A percentile compares a stretch with the other conserved stretches of the same genome.
These are phyloP conservation scores for Piper longum DNA, from an alignment of 164 flowering plant species.

Conservation along the genomic window DNA sequence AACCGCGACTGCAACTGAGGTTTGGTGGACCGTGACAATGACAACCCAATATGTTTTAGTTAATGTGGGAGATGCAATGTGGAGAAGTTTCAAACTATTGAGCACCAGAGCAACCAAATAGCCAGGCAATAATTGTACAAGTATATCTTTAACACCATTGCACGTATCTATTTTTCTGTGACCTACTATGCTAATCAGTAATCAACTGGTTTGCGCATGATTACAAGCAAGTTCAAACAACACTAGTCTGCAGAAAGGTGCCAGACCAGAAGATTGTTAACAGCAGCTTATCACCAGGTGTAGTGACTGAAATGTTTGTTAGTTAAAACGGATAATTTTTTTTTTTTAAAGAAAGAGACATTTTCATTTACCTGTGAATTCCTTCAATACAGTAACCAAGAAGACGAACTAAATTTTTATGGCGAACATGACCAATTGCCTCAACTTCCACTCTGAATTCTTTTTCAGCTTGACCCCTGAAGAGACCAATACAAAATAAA, in stretches of 20 bases:
- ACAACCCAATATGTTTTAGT: no score
- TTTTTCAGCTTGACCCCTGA: constrained; percentile 91
- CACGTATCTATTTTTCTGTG: no score
- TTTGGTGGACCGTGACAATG: no score
- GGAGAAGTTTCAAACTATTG: background rate
- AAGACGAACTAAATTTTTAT: constrained; percentile 83
- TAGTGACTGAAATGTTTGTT: background rate
- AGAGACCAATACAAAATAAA: constrained; percentile 2
- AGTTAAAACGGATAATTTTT: no score
- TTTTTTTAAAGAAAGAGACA: background rate
- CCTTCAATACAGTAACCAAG: constrained; percentile 91
- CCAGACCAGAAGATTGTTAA: background rate
- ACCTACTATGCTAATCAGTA: no score
- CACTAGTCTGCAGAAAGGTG: background rate
- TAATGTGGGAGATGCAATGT: no score
- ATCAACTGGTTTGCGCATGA: no score
- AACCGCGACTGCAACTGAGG: no score
- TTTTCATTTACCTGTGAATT: constrained; percentile 48
- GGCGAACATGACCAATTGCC: constrained; percentile 89
- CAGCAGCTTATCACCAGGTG: background rate
- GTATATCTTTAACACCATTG: background rate
- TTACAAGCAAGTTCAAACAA: background rate
- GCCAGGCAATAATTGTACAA: constrained; percentile 1
- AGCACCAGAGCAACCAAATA: constrained; percentile 31
- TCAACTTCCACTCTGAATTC: constrained; percentile 92